Evolutionary conservation across 768 basidiomycete species (phyloP), one percentile per base, ranked within the genome.

Genomic region (Leucocoprinus sp.): DNA sequence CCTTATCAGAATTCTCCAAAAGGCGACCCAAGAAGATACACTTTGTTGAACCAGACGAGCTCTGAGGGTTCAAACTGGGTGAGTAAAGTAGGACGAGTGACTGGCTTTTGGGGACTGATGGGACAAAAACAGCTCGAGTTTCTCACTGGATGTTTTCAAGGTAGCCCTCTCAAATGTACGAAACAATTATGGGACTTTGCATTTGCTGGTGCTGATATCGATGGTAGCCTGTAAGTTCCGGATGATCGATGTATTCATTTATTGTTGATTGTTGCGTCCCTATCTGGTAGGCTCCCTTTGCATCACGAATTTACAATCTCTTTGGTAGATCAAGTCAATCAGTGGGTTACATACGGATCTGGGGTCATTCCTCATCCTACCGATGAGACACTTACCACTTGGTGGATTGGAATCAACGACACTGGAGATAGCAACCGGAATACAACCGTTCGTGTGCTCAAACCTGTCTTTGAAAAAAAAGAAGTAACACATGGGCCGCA

Each of bases 361-460:
- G 55, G 63, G 22, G 60, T 72, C 17, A 56, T 76, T 6, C 71
- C 74, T 2, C 71, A 71, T 50, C 69, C 69, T 2, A 42, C 54
- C 1, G 59, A 52, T 9, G 56, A 71, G 45, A 75, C 74, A 2
- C 55, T 77, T 23, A 69, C 72, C 3, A 62, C 66, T 3, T 78
- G 75, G 75, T 78, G 74, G 74, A 76, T 76, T 45, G 75, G 76
- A 7, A 76, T 76, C 43, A 78, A 76, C 58, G 75, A 77, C 52
- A 76, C 74, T 7, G 71, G 74, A 8, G 76, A 78, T 54, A 69
- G 69, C 1, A 43, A 71, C 19, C 56, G 54, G 22, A 75, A 74
- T 49, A 44, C 63, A 8, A 64, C 65, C 11, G 63, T 65, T 52
- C 21, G 53, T 50, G n/a, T 6, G 6, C 5, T 22, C 5, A 15